Conservation (phyloP, 1,284 basidiomycete species). For the Cutaneotrichosporon sp. region DNA sequence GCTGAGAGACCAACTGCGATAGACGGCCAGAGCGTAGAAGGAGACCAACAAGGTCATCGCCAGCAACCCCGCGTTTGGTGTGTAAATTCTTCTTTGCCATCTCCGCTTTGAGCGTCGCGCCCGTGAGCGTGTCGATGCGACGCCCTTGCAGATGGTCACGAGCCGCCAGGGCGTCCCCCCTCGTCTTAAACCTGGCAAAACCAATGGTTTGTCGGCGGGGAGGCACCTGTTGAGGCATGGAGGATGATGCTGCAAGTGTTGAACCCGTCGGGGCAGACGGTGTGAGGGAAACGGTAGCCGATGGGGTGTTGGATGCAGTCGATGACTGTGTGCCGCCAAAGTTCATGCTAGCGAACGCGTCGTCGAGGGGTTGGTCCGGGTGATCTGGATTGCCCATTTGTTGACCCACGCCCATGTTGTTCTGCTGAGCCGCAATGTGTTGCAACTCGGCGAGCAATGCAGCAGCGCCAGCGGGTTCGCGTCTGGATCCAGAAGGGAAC, state of each 20-base stretch:
- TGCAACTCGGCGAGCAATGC: constrained; percentile 38
- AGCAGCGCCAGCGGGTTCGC: constrained; percentile 27
- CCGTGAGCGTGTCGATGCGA: constrained; percentile 89
- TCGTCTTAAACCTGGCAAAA: constrained; percentile 89
- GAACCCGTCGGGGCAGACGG: constrained; percentile 37
- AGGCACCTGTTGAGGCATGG: constrained; percentile 23
- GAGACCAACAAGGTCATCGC: constrained; percentile 47
- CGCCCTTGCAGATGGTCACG: constrained; percentile 85
- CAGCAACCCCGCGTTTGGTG: constrained; percentile 71
- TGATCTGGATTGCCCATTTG: constrained; percentile 10
- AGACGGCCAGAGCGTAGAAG: constrained; percentile 38
- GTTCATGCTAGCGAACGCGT: constrained; percentile 36
- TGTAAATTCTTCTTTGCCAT: constrained; percentile 99
- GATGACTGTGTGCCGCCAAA: constrained; percentile 37
- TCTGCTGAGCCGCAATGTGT: constrained; percentile 35
- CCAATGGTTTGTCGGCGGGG: constrained; percentile 83
- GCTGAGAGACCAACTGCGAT: constrained; percentile 20
- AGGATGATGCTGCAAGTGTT: constrained; percentile 23
- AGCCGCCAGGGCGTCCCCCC: constrained; percentile 81
- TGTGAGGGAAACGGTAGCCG: constrained; percentile 53
- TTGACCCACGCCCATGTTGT: constrained; percentile 10
- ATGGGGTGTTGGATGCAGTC: constrained; percentile 40
- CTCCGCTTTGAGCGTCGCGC: constrained; percentile 90
- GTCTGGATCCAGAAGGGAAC: constrained; percentile 59
- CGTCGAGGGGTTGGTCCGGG: constrained; percentile 28